phyloP scores from a whole-genome alignment of 345 rosid genomes.

The Geranium rotundifolium region DNA sequence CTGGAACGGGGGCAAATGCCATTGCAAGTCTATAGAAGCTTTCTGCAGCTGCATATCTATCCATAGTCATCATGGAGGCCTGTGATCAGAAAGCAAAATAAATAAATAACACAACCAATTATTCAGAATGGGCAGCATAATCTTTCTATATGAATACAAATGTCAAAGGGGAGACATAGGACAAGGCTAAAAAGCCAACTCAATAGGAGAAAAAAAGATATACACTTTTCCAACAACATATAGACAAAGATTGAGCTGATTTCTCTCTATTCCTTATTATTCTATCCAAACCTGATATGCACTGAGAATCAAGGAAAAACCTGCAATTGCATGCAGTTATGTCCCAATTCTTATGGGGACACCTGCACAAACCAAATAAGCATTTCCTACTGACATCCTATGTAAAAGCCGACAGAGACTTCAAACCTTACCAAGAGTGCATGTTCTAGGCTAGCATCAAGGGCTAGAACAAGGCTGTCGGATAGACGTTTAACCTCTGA shows the following conservation, averaged over 20 bases:
- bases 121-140: background rate
- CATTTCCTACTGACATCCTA: background rate
- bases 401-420: background rate
- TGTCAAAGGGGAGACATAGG: no score
- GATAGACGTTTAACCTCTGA: slow-evolving; percentile 70
- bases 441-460: slow-evolving; percentile 95
- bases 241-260: no score
- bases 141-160: no score
- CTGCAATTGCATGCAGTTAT: no score
- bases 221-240: no score
- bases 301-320: no score
- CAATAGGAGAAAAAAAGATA: no score
- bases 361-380: background rate
- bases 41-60: slow-evolving; percentile 96
- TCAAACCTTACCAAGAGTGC: slow-evolving; percentile 72
- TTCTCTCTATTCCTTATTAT: no score
- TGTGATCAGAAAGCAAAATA: slow-evolving; percentile 14
- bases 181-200: no score
- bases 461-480: slow-evolving; percentile 70
- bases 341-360: background rate
- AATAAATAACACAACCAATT: slow-evolving; percentile 1
- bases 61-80: slow-evolving; percentile 75
- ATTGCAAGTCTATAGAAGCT: slow-evolving; percentile 95
- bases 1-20: slow-evolving; percentile 99
- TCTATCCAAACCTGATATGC: no score